Evolutionary conservation across 176 grass and related monocot genomes (phyloP), one percentile per base, ranked within the genome.

Genomic region (Canna indica): DNA sequence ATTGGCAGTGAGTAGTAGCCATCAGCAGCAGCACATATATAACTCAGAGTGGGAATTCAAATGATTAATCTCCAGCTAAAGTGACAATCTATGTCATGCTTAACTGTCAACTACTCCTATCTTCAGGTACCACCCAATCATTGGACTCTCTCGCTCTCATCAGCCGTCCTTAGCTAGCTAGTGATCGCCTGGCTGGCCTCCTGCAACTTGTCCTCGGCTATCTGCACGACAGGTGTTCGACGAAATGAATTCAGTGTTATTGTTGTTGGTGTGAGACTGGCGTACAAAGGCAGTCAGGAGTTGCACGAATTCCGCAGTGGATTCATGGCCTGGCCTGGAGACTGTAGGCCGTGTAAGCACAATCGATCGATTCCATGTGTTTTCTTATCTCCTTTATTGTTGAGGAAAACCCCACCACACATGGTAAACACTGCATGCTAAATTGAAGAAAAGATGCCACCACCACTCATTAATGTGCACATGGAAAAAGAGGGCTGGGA

Each of bases 1-100:
- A 66, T 24, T 41, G 63, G 35, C 63, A 41, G 63, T 12, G 63
- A 66, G 63, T 39, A 66, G 63, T 66, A 13, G 9, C 63, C 22
- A 66, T 66, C 63, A 41, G 35, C 35, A 16, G 12, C 22, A 5
- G 2, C 63, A 11, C 41, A 44, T 44, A 7, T 44, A 44, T 44
- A 38, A 3, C 2, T 38, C 7, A 27, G 14, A 65, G 63, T 66
- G 63, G 63, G 63, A 38, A 10, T 22, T 66, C 20, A 24, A 36
- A 38, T 66, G 20, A 66, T 66, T 25, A 62, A 15, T 32, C 1
- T 30, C 27, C 32, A n/a, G 33, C 33, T 65, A n/a, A 63, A 63
- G 60, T 35, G 60, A 34, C 60, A 2, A 34, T 63, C 29, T 63
- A 34, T 30, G 30, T 36, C 33, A 5, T 66, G 63, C 63, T 38